Percentiles rank a stretch among this genome's conserved stretches.
phyloP scores from a whole-genome alignment of 1,284 basidiomycete species.

The Salmacisia buchloeana region DNA sequence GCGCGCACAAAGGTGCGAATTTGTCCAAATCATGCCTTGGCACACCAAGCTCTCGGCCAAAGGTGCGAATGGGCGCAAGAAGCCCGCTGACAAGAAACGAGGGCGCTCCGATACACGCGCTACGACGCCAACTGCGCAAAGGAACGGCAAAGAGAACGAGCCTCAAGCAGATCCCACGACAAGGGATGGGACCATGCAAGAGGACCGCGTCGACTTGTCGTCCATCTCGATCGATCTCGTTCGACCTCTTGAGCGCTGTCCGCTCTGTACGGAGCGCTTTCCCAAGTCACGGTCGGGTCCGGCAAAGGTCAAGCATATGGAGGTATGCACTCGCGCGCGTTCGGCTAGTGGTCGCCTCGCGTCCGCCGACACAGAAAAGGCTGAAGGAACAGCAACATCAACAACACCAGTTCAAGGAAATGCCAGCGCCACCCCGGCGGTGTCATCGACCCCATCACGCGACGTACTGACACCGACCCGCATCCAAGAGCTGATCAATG shows the following conservation, averaged over 20 bases:
- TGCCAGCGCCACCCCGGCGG: not conserved
- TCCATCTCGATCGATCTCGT: not conserved
- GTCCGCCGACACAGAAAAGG: too few relatives aligned
- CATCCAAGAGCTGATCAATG: not conserved
- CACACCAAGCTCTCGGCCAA: not conserved
- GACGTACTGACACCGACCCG: not conserved
- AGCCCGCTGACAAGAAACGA: not conserved
- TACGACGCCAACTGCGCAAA: not conserved
- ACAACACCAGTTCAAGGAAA: not conserved
- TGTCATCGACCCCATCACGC: not conserved
- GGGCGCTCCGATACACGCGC: not conserved
- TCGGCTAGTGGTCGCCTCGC: too few relatives aligned
- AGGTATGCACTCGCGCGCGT: not conserved
- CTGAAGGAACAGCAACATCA: not conserved
- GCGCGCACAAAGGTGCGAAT: not conserved
- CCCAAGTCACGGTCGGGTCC: constrained; percentile 2
- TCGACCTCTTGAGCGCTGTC: not conserved
- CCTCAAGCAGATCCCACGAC: too few relatives aligned
- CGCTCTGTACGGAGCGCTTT: not conserved
- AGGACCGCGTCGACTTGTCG: not conserved
- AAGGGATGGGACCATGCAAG: too few relatives aligned
- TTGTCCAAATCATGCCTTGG: constrained; percentile 3
- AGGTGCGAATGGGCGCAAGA: not conserved
- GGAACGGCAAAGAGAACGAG: not conserved
- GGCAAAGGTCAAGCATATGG: not conserved